phyloP scores from a whole-genome alignment of 1,284 basidiomycete species.

The Flammula alnicola region DNA sequence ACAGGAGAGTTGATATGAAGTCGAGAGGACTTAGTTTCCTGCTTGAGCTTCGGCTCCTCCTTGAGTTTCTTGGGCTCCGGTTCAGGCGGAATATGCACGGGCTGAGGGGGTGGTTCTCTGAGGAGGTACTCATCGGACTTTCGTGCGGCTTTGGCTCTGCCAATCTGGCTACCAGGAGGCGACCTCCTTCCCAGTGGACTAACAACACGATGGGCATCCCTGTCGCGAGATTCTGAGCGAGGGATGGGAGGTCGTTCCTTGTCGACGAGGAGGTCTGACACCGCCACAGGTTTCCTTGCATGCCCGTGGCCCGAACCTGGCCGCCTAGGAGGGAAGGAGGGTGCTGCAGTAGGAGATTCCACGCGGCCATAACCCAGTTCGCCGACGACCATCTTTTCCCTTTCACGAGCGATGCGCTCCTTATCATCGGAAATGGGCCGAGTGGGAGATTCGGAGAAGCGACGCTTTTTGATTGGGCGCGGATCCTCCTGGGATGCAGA shows the following conservation, averaged over 20 bases:
- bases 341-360: constrained; percentile 28
- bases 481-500: constrained; percentile 25
- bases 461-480: constrained; percentile 43
- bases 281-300: constrained; percentile 30
- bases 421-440: constrained; percentile 30
- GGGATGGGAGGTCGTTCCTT: constrained; percentile 23
- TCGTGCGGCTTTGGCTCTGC: constrained; percentile 46
- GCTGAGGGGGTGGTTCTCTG: constrained; percentile 18
- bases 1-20: constrained; percentile 15
- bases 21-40: constrained; percentile 21
- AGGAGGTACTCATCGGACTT: constrained; percentile 42
- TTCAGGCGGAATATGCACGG: constrained; percentile 7
- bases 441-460: constrained; percentile 43
- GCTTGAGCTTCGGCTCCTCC: constrained; percentile 23
- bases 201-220: constrained; percentile 29
- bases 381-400: constrained; percentile 32
- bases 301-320: constrained; percentile 32
- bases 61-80: constrained; percentile 16
- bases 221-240: constrained; percentile 19
- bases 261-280: constrained; percentile 34
- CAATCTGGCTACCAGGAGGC: constrained; percentile 48
- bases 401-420: constrained; percentile 29
- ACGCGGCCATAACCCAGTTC: constrained; percentile 36
- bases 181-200: constrained; percentile 42
- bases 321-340: constrained; percentile 26